phyloP scores from a whole-genome alignment of 1,139 yeast genomes.

The Candida sanyaensis region DNA sequence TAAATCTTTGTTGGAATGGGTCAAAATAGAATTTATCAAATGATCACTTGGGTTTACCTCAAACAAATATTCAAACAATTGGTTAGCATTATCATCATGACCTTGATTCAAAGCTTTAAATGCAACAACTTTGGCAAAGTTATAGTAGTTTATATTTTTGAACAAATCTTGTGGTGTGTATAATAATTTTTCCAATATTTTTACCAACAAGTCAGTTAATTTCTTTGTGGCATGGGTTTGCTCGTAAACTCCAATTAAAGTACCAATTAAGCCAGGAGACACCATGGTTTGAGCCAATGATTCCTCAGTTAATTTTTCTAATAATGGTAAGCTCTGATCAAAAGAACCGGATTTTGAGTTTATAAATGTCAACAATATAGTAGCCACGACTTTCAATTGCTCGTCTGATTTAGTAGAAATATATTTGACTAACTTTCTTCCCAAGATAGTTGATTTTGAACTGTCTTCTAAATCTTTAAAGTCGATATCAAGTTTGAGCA shows the following conservation, averaged over 20 bases:
- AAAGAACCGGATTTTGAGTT: constrained; percentile 38
- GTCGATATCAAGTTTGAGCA: constrained; percentile 30
- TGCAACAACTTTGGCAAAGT: constrained; percentile 49
- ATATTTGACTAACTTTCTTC: constrained; percentile 30
- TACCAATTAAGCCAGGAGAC: constrained; percentile 46
- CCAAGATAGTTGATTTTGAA: constrained; percentile 16
- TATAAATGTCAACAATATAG: constrained; percentile 48
- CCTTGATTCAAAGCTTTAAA: constrained; percentile 43
- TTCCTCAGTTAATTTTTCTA: constrained; percentile 35
- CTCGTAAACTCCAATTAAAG: constrained; percentile 52
- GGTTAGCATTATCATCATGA: constrained; percentile 29
- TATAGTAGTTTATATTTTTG: constrained; percentile 25
- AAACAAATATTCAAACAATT: constrained; percentile 34
- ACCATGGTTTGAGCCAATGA: constrained; percentile 15
- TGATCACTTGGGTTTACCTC: constrained; percentile 29
- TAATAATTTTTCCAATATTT: constrained; percentile 23
- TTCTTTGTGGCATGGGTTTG: constrained; percentile 23
- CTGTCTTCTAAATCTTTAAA: constrained; percentile 26
- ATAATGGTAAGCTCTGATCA: constrained; percentile 45
- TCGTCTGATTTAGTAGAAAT: constrained; percentile 13
- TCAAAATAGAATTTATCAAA: constrained; percentile 33
- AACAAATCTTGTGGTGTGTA: constrained; percentile 20
- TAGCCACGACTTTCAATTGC: constrained; percentile 24
- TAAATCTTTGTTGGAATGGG: constrained; percentile 25
- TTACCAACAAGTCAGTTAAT: constrained; percentile 26